Evolutionary conservation across 768 basidiomycete species (phyloP).

Genomic region (Mycena metata): DNA sequence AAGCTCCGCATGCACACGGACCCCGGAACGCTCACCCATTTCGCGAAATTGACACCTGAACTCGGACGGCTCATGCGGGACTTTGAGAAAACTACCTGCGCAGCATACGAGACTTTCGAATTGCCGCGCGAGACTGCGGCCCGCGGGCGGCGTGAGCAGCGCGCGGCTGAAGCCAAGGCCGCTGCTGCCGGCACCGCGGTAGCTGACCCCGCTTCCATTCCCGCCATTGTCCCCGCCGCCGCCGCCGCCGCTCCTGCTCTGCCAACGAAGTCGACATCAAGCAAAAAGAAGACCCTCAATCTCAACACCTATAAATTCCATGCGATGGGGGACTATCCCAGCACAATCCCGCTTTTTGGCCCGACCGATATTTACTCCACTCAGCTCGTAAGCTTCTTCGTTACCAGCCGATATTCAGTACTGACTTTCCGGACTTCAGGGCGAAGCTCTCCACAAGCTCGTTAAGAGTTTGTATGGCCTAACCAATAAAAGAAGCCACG

Average conservation of each 20-base stretch:
- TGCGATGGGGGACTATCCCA: constrained; percentile 41
- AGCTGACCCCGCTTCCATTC: too few relatives aligned
- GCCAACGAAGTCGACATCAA: too few relatives aligned
- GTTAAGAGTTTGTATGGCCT: constrained; percentile 54
- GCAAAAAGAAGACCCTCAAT: constrained; percentile 40
- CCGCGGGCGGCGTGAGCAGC: constrained; percentile 24
- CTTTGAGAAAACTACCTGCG: constrained; percentile 45
- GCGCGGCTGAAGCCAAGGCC: background rate
- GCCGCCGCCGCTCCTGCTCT: too few relatives aligned
- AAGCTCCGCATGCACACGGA: constrained; percentile 54
- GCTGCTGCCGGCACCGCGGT: background rate
- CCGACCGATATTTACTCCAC: constrained; percentile 45
- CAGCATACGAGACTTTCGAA: constrained; percentile 44
- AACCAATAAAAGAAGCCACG: constrained; percentile 51
- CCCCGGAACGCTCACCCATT: constrained; percentile 40
- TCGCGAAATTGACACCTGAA: constrained; percentile 38
- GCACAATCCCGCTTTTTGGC: constrained; percentile 39
- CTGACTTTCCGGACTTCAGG: constrained; percentile 42
- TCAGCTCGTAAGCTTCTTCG: constrained; percentile 31
- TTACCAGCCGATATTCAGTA: background rate
- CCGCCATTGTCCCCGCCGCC: too few relatives aligned
- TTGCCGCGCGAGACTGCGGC: constrained; percentile 45
- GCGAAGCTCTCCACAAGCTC: constrained; percentile 55
- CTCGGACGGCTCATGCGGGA: constrained; percentile 43
- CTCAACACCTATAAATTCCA: constrained; percentile 48